phyloP scores from a whole-genome alignment of 2,329 filamentous ascomycete genomes.

The Acrocalymma vagum region DNA sequence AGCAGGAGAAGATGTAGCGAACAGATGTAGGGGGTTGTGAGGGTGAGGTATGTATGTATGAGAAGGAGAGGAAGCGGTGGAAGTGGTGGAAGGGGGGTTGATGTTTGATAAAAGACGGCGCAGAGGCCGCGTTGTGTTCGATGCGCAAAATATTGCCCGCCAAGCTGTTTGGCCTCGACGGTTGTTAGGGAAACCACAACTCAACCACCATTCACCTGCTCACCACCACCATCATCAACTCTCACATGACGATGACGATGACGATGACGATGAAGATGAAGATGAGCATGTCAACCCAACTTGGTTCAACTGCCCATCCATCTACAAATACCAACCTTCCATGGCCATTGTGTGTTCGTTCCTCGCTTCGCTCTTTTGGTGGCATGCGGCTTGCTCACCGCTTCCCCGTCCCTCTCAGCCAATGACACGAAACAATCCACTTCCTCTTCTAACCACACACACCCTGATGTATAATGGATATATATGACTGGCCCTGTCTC shows the following conservation, averaged over 20 bases:
- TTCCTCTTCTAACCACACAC: no score
- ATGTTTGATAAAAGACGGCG: constrained; percentile 15
- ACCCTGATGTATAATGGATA: no score
- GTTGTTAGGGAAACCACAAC: background rate
- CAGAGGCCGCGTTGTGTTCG: constrained; percentile 17
- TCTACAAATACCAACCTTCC: background rate
- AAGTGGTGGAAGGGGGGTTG: constrained; percentile 21
- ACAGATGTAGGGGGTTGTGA: constrained; percentile 17
- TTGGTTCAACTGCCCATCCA: background rate
- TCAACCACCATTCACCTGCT: background rate
- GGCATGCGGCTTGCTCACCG: no score
- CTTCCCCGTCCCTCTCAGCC: no score
- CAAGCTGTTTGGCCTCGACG: constrained; percentile 11
- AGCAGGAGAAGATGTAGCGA: constrained; percentile 11
- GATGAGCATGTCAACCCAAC: background rate
- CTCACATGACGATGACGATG: no score
- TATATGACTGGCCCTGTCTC: no score
- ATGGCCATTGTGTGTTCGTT: background rate
- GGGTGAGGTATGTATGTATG: constrained; percentile 17
- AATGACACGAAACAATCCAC: no score
- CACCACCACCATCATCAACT: no score
- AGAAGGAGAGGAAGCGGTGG: no score
- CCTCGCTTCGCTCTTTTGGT: no score
- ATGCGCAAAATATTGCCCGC: constrained; percentile 12
- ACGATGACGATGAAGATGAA: no score